Evolutionary conservation across 345 rosid species (phyloP), one percentile per base, ranked within the genome.

Genomic region (Euphorbia lathyris): DNA sequence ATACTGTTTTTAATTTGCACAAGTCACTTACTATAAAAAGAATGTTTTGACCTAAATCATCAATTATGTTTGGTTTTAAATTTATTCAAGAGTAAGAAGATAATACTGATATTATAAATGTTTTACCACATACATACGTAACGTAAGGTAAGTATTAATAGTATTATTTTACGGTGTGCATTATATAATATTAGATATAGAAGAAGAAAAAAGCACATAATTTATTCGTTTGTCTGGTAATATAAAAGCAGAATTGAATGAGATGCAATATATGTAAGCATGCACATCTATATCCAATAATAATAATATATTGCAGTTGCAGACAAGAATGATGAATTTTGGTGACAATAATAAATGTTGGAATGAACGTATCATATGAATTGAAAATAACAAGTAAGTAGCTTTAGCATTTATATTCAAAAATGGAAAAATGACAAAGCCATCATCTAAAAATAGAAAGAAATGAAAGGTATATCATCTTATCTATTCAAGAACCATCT

Each of bases 401-500:
- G 17, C 60, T 57, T 48, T 62, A 19, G 43, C 61, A 53, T 48
- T 73, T 67, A 55, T 58, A 69, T 53, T 50, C 56, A 30, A 52
- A 77, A 67, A 73, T 57, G 26, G 63, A 6, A 13, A 72, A 65
- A 47, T 56, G 70, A 72, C 27, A 65, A 42, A 23, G 32, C 59
- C 76, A 68, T 65, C 74, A 29, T 29, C 74, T 64, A 11, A 29
- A 50, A 40, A 47, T 56, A 45, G 62, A 71, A 66, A 74, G 20
- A 19, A 51, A 34, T 66, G 62, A 71, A 66, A 74, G 20, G 14
- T 58, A 34, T 66, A 53, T 78, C 81, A 58, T 48, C 65, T 34
- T 7, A 3, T 40, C 43, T 47, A 32, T 14, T 58, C 58, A 20
- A 47, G 38, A 67, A 57, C 55, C 34, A 57, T 45, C 56, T 74